Base-by-base conservation (phyloP, 371 early-diverging fungal species). In the Mucor piriformis region DNA sequence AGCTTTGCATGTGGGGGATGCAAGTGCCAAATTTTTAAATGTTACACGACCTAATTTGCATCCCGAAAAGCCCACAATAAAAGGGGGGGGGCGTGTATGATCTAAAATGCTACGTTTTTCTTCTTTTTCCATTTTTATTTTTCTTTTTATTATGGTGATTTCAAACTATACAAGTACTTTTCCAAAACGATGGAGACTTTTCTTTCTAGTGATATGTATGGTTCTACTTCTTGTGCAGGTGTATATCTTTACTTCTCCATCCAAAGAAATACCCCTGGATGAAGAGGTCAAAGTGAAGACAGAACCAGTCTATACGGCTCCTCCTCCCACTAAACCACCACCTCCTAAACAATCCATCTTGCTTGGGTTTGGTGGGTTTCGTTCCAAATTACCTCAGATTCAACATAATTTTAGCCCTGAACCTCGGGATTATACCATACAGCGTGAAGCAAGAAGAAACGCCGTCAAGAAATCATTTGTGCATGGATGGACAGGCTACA, bases 401-500 rank as follows among this genome's bases (percentile, higher is more conserved):
- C 69, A 69, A 54, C 53, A 69, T 24, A n/a, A 52, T 10, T 69
- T 69, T 40, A 43, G 53, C 0, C 42, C 57, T 16, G 69, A 69
- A 18, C 69, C 61, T 23, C 2, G 23, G 5, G 64, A 48, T 49
- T 61, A 54, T 50, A 60, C 69, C 24, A 43, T 42, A 2, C 15
- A 57, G 6, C 47, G 64, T 50, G 69, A 64, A 24, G 47, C 20
- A 37, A 57, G 64, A 60, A 53, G 61, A 47, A 29, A 11, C 23
- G 59, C 63, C 0, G 44, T 69, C 6, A 69, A 64, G 23, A 43
- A 52, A 21, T 54, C 69, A 0, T 81, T 84, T 54, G 47, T 64
- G 15, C 81, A 88, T 57, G 88, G 88, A 13, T 94, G 91, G 91
- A 68, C 73, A 6, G 91, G 91, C 2, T 95, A 95, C 67, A 79